phyloP scores from a whole-genome alignment of 495 filamentous ascomycete species.

The Penicillium goetzii region DNA sequence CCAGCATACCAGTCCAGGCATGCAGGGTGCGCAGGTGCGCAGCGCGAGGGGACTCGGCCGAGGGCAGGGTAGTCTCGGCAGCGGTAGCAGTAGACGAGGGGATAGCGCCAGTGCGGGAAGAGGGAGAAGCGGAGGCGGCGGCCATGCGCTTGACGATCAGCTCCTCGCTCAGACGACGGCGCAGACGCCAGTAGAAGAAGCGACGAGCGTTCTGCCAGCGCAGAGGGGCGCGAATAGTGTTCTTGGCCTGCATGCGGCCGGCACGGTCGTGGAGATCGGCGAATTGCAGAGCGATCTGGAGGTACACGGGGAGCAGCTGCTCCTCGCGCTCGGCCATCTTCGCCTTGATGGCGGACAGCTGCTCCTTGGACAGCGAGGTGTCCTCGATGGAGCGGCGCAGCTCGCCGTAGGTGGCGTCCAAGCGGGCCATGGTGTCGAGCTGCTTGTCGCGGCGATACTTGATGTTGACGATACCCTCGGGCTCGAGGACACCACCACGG shows the following conservation, averaged over 20 bases:
- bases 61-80: constrained; percentile 27
- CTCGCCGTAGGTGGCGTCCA: constrained; percentile 80
- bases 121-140: constrained; percentile 48
- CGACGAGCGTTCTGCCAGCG: constrained; percentile 88
- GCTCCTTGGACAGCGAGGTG: constrained; percentile 67
- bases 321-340: constrained; percentile 88
- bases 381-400: constrained; percentile 78
- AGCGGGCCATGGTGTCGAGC: constrained; percentile 95
- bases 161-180: constrained; percentile 95
- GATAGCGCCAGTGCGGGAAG: constrained; percentile 34
- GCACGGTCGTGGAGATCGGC: constrained; percentile 97
- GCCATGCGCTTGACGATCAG: constrained; percentile 89
- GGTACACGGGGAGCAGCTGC: constrained; percentile 86
- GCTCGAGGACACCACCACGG: constrained; percentile 95
- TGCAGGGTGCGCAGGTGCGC: constrained; percentile 69
- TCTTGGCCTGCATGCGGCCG: constrained; percentile 97
- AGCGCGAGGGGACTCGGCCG: constrained; percentile 54
- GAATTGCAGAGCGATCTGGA: constrained; percentile 91
- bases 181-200: constrained; percentile 99
- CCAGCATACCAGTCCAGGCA: constrained; percentile 74
- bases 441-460: constrained; percentile 98
- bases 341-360: constrained; percentile 76
- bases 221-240: constrained; percentile 80
- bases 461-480: constrained; percentile 97
- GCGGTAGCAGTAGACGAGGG: constrained; percentile 22